Conservation (phyloP, 306 rosid genomes). For the Crotalaria pallida region DNA sequence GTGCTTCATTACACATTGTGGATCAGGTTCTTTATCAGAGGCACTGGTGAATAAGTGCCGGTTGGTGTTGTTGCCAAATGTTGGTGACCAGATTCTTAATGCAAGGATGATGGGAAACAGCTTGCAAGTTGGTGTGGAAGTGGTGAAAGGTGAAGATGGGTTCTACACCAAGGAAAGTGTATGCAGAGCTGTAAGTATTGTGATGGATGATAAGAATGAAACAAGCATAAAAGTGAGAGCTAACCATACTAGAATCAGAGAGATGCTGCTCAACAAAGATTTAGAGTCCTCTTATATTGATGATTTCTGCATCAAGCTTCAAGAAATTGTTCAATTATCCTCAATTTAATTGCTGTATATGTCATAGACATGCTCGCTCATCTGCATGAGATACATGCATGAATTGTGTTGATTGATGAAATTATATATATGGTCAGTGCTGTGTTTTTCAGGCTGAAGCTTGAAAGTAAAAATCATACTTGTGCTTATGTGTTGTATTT, state of each 20-base stretch:
- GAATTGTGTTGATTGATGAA: neutral
- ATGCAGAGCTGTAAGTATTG: constrained; percentile 21
- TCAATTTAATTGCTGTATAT: neutral
- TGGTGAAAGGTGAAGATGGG: constrained; percentile 34
- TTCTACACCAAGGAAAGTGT: constrained; percentile 20
- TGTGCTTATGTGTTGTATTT: neutral
- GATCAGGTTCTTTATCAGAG: constrained; percentile 31
- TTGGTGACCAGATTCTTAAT: constrained; percentile 23
- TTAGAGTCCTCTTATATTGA: constrained; percentile 27
- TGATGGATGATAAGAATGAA: constrained; percentile 31
- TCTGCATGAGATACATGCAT: neutral
- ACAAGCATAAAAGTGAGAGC: constrained; percentile 14
- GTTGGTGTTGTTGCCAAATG: constrained; percentile 24
- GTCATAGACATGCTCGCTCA: neutral
- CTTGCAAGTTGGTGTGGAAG: constrained; percentile 37
- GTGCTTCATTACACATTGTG: constrained; percentile 34
- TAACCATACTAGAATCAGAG: constrained; percentile 22
- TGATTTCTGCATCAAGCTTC: constrained; percentile 24
- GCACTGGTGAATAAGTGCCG: constrained; percentile 26
- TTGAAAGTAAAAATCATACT: neutral
- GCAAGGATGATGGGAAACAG: constrained; percentile 30
- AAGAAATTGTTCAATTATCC: constrained; percentile 9
- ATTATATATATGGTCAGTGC: neutral
- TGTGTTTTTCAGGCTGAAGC: too few species aligned
- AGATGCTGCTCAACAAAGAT: constrained; percentile 16